These are phyloP conservation scores for Yarrowia galli DNA, from an alignment of 1,139 yeast species.

Conservation along the genomic window DNA sequence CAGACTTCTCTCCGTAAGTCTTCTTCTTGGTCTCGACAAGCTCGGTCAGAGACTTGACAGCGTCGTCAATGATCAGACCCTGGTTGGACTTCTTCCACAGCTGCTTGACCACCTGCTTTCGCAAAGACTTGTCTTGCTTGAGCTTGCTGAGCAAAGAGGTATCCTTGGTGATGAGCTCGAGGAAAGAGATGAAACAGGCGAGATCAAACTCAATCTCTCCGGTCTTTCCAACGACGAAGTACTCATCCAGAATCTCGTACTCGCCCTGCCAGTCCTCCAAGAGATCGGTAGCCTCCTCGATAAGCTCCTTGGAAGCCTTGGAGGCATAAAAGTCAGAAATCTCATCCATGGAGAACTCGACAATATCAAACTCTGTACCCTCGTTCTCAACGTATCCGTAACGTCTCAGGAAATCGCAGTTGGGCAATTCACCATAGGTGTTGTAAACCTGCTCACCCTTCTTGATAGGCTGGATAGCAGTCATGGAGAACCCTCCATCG, in stretches of 20 bases:
- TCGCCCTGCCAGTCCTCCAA: conserved; percentile 43
- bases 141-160: conserved; percentile 14
- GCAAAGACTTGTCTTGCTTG: conserved; percentile 33
- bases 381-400: conserved; percentile 87
- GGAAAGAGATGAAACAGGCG: conserved; percentile 40
- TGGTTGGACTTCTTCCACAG: conserved; percentile 43
- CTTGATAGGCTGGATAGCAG: conserved; percentile 65
- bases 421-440: conserved; percentile 90
- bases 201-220: conserved; percentile 46
- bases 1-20: conserved; percentile 5
- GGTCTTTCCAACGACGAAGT: conserved; percentile 47
- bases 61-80: conserved; percentile 42
- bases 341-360: conserved; percentile 59
- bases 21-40: conserved; percentile 10
- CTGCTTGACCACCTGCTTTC: conserved; percentile 42
- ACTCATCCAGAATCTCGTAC: conserved; percentile 48
- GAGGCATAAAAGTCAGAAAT: conserved; percentile 43
- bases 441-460: conserved; percentile 81
- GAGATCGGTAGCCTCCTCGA: conserved; percentile 42
- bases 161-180: conserved; percentile 40
- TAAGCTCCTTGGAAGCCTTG: conserved; percentile 41
- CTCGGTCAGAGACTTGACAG: conserved; percentile 41
- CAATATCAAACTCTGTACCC: conserved; percentile 82
- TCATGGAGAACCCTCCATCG: conserved; percentile 65
- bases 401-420: conserved; percentile 82